phyloP scores from a whole-genome alignment of 495 filamentous ascomycete genomes.

The Parathielavia appendiculata region DNA sequence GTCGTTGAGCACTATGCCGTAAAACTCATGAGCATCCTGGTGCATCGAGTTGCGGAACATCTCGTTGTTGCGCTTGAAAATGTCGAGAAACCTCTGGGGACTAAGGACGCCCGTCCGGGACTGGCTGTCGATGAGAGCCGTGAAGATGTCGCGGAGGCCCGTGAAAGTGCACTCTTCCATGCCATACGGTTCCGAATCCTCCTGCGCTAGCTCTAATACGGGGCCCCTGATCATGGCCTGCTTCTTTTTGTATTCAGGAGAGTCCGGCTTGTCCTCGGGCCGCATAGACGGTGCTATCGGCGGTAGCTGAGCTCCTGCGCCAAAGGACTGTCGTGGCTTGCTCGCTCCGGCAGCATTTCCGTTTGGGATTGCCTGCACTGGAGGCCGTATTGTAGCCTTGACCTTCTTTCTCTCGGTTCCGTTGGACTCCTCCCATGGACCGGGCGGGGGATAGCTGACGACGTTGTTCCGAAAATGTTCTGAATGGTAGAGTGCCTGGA shows the following conservation, averaged over 20 bases:
- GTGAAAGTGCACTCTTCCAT: constrained; percentile 96
- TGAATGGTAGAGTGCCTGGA: constrained; percentile 95
- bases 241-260: constrained; percentile 96
- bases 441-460: constrained; percentile 74
- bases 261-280: constrained; percentile 70
- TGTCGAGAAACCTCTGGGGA: constrained; percentile 87
- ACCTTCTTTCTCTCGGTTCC: constrained; percentile 39
- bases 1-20: constrained; percentile 91
- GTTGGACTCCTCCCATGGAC: constrained; percentile 43
- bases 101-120: constrained; percentile 87
- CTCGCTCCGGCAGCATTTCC: constrained; percentile 33
- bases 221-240: constrained; percentile 82
- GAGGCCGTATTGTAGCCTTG: constrained; percentile 46
- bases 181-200: constrained; percentile 74
- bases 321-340: constrained; percentile 43
- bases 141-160: constrained; percentile 92
- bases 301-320: constrained; percentile 32
- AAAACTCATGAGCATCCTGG: constrained; percentile 96
- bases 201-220: constrained; percentile 69
- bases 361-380: constrained; percentile 40
- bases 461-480: constrained; percentile 93
- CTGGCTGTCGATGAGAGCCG: constrained; percentile 75
- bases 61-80: constrained; percentile 88
- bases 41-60: constrained; percentile 97
- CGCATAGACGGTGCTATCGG: constrained; percentile 36